phyloP scores from a whole-genome alignment of 2,329 filamentous ascomycete species.

The Talaromyces sp. region DNA sequence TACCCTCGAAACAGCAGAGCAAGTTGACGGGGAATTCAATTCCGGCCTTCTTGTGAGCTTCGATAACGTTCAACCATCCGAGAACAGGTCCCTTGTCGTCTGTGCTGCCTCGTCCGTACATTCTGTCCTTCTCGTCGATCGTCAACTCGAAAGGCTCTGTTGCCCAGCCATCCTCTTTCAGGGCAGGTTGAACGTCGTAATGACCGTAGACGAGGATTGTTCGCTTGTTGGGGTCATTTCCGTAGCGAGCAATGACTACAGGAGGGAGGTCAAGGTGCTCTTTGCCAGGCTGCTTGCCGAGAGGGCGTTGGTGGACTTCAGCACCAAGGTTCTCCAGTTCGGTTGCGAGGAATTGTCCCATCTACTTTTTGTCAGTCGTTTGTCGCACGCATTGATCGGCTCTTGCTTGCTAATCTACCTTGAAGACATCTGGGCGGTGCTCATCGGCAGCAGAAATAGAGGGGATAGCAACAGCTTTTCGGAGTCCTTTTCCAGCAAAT shows the following conservation, averaged over 20 bases:
- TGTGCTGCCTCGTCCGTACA: slow-evolving; percentile 93
- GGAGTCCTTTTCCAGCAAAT: slow-evolving; percentile 52
- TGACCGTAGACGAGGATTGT: slow-evolving; percentile 97
- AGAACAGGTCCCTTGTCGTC: slow-evolving; percentile 98
- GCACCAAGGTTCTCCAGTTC: slow-evolving; percentile 84
- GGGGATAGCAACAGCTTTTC: slow-evolving; percentile 91
- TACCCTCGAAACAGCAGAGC: slow-evolving; percentile 98
- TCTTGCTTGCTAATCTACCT: slow-evolving; percentile 45
- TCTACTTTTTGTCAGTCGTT: slow-evolving; percentile 46
- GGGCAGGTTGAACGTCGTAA: slow-evolving; percentile 96
- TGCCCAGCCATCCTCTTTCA: slow-evolving; percentile 90
- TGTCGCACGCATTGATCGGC: neutral
- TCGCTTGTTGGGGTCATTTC: slow-evolving; percentile 85
- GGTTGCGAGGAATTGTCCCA: slow-evolving; percentile 85
- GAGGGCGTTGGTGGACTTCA: slow-evolving; percentile 76
- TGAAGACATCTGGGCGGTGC: slow-evolving; percentile 85
- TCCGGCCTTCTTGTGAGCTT: slow-evolving; percentile 92
- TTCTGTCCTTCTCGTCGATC: slow-evolving; percentile 85
- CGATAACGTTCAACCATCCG: slow-evolving; percentile 96
- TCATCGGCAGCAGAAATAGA: slow-evolving; percentile 91
- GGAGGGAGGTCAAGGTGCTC: slow-evolving; percentile 89
- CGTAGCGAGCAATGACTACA: slow-evolving; percentile 87
- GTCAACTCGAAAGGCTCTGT: slow-evolving; percentile 90
- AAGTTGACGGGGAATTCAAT: slow-evolving; percentile 96
- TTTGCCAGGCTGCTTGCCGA: slow-evolving; percentile 89